Evolutionary conservation across 192 early-diverging fungal species (phyloP).

Genomic region (Chytriomyces confervae): DNA sequence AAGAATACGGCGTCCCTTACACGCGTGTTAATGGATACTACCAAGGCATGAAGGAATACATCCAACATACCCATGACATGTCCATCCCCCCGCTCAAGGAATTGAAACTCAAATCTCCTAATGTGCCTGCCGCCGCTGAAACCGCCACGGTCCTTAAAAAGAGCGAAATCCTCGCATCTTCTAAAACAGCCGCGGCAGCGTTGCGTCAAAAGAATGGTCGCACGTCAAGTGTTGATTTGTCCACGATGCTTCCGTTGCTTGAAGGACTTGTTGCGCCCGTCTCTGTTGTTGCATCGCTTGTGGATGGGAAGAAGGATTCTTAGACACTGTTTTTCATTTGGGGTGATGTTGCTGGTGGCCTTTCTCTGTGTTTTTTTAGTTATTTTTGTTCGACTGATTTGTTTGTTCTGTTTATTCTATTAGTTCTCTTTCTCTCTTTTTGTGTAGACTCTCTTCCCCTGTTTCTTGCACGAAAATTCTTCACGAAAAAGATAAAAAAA

Average conservation of each 20-base stretch:
- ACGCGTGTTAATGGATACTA: constrained; percentile 11
- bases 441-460: too few relatives aligned
- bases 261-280: not conserved
- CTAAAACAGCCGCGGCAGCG: not conserved
- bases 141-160: not conserved
- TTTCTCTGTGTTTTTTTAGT: not conserved
- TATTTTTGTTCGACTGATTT: not conserved
- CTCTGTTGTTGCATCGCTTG: not conserved
- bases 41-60: constrained; percentile 21
- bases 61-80: constrained; percentile 1
- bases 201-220: not conserved
- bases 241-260: not conserved
- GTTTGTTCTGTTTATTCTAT: not conserved
- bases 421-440: not conserved
- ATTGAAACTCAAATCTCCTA: not conserved
- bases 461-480: too few relatives aligned
- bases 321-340: not conserved
- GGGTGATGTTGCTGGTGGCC: not conserved
- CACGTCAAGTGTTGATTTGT: not conserved
- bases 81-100: not conserved
- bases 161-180: not conserved
- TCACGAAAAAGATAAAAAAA: too few relatives aligned
- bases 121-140: not conserved
- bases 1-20: constrained; percentile 12
- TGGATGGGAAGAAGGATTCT: constrained; percentile 1